A percentile compares a stretch with the other conserved stretches of the same genome.
Conservation (phyloP, 169 alveolate species). For the Eimeria nieschulzi region DNA sequence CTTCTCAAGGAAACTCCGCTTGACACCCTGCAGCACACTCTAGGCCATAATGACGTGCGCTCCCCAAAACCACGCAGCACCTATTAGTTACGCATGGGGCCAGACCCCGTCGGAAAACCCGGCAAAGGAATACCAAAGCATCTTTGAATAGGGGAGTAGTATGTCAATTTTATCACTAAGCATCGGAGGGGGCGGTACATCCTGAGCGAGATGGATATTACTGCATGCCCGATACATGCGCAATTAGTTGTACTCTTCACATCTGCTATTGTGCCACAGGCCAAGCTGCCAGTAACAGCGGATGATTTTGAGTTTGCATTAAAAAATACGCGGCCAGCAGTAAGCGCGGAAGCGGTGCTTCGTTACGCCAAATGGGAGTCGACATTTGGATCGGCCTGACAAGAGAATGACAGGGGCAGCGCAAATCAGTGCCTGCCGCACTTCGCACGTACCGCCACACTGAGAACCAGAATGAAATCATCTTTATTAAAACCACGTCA, state of each 20-base stretch:
- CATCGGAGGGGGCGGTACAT: background rate
- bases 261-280: background rate
- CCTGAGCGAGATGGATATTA: background rate
- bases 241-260: background rate
- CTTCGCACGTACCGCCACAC: too few relatives aligned
- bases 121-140: background rate
- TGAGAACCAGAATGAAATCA: too few relatives aligned
- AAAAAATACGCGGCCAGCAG: slow-evolving; percentile 35
- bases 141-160: background rate
- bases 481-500: too few relatives aligned
- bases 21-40: background rate
- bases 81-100: background rate
- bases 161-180: background rate
- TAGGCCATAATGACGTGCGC: background rate
- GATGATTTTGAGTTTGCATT: slow-evolving; percentile 51
- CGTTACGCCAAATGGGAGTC: slow-evolving; percentile 29
- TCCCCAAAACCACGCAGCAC: background rate
- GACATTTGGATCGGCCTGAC: slow-evolving; percentile 33
- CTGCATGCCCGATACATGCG: background rate
- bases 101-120: background rate
- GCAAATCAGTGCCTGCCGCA: too few relatives aligned
- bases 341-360: slow-evolving; percentile 19
- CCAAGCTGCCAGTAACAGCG: background rate
- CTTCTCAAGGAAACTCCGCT: slow-evolving; percentile 24
- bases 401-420: background rate